phyloP scores from a whole-genome alignment of 148 eudicot species.

The Arctostaphylos glauca region DNA sequence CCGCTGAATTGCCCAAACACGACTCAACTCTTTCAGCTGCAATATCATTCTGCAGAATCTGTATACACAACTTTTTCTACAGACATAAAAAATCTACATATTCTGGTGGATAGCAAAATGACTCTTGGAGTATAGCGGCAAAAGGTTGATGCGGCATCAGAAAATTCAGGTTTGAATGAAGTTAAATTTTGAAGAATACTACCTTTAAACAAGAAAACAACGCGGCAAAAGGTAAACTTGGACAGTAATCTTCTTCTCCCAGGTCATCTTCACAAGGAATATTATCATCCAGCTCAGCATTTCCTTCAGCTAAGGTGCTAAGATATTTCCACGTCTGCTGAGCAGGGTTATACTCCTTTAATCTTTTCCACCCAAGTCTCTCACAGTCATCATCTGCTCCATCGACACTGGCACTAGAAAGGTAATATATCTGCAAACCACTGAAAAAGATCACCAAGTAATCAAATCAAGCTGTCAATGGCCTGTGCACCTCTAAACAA shows the following conservation, averaged over 20 bases:
- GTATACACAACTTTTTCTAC: background rate
- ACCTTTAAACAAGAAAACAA: constrained; percentile 95
- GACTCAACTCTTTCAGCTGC: background rate
- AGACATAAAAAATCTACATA: background rate
- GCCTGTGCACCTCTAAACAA: constrained; percentile 1
- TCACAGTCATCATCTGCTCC: constrained; percentile 79
- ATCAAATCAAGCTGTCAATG: background rate
- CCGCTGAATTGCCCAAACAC: background rate
- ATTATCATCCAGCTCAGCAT: constrained; percentile 38
- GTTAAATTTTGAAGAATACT: constrained; percentile 9
- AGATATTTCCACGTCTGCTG: constrained; percentile 78
- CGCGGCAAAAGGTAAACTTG: constrained; percentile 95
- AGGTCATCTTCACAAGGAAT: constrained; percentile 55
- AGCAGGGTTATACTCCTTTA: constrained; percentile 72
- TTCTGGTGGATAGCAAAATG: background rate
- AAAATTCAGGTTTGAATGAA: background rate
- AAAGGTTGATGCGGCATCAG: background rate
- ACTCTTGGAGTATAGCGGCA: too few species aligned
- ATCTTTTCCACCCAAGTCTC: constrained; percentile 80
- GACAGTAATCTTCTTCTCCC: constrained; percentile 78
- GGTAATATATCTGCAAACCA: constrained; percentile 87
- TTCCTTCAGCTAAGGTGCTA: constrained; percentile 52
- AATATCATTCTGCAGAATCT: background rate
- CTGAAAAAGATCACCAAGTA: constrained; percentile 43
- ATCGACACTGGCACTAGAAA: constrained; percentile 65